These are phyloP conservation scores for Penicillium turbatum DNA, from an alignment of 495 filamentous ascomycete species.

Conservation along the genomic window DNA sequence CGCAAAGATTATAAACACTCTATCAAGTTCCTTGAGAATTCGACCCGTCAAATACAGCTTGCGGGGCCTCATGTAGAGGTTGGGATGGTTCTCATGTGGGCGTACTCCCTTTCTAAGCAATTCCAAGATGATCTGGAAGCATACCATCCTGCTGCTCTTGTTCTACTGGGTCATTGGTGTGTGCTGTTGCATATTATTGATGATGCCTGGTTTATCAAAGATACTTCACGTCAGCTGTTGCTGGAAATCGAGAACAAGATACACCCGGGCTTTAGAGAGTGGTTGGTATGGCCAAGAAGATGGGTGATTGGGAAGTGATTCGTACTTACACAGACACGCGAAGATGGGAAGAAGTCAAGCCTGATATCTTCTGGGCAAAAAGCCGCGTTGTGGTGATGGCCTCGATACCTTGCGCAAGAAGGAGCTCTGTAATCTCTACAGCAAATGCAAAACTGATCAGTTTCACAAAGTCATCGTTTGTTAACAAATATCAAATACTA, in stretches of 20 bases:
- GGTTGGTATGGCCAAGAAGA: constrained; percentile 23
- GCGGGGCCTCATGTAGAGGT: constrained; percentile 19
- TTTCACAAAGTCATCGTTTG: too few relatives aligned
- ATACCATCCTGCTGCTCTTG: constrained; percentile 45
- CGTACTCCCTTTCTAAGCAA: constrained; percentile 38
- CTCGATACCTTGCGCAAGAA: too few relatives aligned
- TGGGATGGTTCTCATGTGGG: constrained; percentile 31
- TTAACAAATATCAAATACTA: too few relatives aligned
- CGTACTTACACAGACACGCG: too few relatives aligned
- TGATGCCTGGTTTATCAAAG: constrained; percentile 38
- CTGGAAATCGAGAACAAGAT: constrained; percentile 21
- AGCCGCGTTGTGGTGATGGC: too few relatives aligned
- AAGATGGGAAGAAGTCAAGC: too few relatives aligned
- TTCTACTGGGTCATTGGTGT: constrained; percentile 40
- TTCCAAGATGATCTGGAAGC: constrained; percentile 44
- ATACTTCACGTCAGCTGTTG: constrained; percentile 24
- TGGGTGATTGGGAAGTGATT: constrained; percentile 16
- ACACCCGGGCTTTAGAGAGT: constrained; percentile 15
- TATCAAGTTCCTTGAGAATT: constrained; percentile 10
- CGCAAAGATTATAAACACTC: constrained; percentile 18
- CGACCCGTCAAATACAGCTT: constrained; percentile 16
- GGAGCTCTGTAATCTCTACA: too few relatives aligned
- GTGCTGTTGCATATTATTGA: constrained; percentile 37
- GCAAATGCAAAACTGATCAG: too few relatives aligned
- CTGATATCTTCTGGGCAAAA: too few relatives aligned